Evolutionary conservation across 2,329 filamentous ascomycete genomes (phyloP), one percentile per base, ranked within the genome.

Genomic region (Aspergillus arachidicola): DNA sequence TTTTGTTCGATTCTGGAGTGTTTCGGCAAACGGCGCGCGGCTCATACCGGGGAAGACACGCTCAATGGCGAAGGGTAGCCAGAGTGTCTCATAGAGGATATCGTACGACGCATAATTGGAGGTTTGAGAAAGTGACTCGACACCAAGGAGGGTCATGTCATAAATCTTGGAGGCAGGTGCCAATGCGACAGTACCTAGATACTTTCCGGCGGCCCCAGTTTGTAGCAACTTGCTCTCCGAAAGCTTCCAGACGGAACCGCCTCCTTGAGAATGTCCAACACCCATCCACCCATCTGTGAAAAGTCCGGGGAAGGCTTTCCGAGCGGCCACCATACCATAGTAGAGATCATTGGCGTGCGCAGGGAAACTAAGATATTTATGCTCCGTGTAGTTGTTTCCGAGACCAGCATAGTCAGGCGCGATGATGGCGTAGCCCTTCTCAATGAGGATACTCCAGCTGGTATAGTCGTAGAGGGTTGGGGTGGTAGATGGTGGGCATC

Each of bases 221-320:
- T 54, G 28, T 21, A 54, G 30, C 30, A 34, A 12, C 4, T 57
- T 23, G 30, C 51, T 64, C 43, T 66, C 64, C 3, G 62, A 57
- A 14, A 66, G 57, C 34, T 46, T 55, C 59, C 62, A 66, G 28
- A 64, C 59, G 7, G 64, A 50, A 9, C 62, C 62, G 4, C 62
- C 64, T 4, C 64, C 64, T 46, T 66, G 64, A 41, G 64, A 66
- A 51, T 66, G 62, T 3, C 64, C 64, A 10, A 60, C 41, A 34
- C 43, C 28, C 7, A 51, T 53, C 64, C 64, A 66, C 14, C 53
- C 34, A 12, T 59, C 36, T 21, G 62, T 62, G n/a, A 66, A 62
- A 9, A 56, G 41, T 11, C 57, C 23, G 12, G 62, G 62, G 28
- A 64, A 58, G 12, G 48, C 57, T 16, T 61, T 54, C 16, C 62